These are phyloP conservation scores for Tothia fuscella DNA, from an alignment of 2,329 filamentous ascomycete genomes.

Conservation along the genomic window DNA sequence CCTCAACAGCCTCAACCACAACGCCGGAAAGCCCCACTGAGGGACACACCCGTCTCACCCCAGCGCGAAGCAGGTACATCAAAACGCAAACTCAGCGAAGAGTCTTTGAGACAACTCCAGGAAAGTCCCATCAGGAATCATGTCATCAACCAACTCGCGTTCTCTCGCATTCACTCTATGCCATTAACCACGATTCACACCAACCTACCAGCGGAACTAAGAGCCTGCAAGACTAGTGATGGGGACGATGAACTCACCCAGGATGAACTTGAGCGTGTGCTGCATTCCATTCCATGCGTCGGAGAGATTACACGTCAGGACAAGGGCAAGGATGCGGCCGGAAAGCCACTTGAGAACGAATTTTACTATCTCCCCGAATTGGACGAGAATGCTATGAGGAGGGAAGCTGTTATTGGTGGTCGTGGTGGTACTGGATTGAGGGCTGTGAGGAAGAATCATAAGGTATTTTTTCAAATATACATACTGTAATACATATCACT, in stretches of 20 bases:
- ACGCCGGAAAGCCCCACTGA: slow-evolving; percentile 15
- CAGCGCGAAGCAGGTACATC: slow-evolving; percentile 13
- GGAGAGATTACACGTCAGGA: slow-evolving; percentile 82
- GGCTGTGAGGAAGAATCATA: slow-evolving; percentile 88
- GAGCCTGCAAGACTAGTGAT: slow-evolving; percentile 9
- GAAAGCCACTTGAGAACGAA: slow-evolving; percentile 85
- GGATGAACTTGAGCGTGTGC: slow-evolving; percentile 52
- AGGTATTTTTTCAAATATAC: slow-evolving; percentile 48
- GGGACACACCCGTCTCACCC: slow-evolving; percentile 21
- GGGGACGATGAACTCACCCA: slow-evolving; percentile 16
- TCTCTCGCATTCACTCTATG: slow-evolving; percentile 81
- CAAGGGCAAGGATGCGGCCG: slow-evolving; percentile 95
- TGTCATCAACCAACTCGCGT: slow-evolving; percentile 88
- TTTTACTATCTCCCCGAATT: slow-evolving; percentile 92
- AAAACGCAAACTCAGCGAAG: slow-evolving; percentile 10
- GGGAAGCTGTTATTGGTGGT: slow-evolving; percentile 72
- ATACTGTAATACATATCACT: slow-evolving; percentile 6
- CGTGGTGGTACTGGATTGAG: slow-evolving; percentile 80
- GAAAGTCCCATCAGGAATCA: slow-evolving; percentile 59
- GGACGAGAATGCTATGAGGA: slow-evolving; percentile 66
- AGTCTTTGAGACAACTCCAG: slow-evolving; percentile 20
- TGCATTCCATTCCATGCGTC: slow-evolving; percentile 66
- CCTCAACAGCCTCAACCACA: slow-evolving; percentile 33
- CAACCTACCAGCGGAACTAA: slow-evolving; percentile 59
- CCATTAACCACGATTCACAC: slow-evolving; percentile 81